Percentiles rank a stretch among this genome's conserved stretches.
Evolutionary conservation across 331 rosid genomes (phyloP).

Genomic region (Quercus tomentella): DNA sequence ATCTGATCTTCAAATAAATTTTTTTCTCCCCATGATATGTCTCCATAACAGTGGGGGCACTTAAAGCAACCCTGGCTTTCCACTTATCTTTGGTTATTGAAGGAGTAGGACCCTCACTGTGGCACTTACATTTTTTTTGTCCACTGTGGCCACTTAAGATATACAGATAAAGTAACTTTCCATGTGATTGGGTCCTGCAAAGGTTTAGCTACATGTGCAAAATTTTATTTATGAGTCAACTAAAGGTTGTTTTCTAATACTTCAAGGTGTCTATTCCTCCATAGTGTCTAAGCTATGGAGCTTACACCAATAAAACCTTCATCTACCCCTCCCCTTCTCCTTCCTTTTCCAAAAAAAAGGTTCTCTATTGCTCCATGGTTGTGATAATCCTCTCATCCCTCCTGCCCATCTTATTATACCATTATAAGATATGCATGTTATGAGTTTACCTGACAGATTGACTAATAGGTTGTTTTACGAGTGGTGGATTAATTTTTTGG

Average conservation of each 20-base stretch:
- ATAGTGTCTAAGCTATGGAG: too few relatives aligned
- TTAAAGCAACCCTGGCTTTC: background rate
- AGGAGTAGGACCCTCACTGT: background rate
- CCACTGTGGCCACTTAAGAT: too few relatives aligned
- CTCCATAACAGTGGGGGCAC: background rate
- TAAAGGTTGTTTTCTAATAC: background rate
- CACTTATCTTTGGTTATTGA: background rate
- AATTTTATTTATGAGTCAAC: background rate
- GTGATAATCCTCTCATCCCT: background rate
- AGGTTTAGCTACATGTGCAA: background rate
- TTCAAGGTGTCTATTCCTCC: background rate
- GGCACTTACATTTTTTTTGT: too few relatives aligned
- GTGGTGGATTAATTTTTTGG: too few relatives aligned
- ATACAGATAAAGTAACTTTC: too few relatives aligned
- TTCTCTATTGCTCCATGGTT: too few relatives aligned
- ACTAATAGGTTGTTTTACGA: too few relatives aligned
- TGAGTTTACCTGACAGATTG: background rate
- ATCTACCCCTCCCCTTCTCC: too few relatives aligned
- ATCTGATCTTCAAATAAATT: background rate
- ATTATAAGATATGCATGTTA: background rate
- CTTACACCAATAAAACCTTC: too few relatives aligned
- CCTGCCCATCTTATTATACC: background rate
- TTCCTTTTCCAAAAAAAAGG: too few relatives aligned
- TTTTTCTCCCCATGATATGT: background rate
- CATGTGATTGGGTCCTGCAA: background rate